Evolutionary conservation across 345 rosid species (phyloP), one percentile per base, ranked within the genome.

Genomic region (Lepidium aucheri): DNA sequence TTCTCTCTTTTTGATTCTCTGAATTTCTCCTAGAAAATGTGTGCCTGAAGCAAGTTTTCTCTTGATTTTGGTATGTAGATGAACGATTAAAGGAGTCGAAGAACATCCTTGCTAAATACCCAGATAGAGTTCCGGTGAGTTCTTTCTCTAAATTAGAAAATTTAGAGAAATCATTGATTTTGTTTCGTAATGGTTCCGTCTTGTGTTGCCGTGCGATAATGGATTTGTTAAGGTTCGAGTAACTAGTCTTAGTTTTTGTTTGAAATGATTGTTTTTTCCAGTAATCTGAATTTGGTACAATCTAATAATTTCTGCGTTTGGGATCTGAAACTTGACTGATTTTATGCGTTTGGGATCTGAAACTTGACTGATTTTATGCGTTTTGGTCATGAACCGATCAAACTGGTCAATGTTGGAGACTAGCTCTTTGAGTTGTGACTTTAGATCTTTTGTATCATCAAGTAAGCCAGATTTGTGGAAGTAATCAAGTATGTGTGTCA

Each of bases 61-160:
- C 24, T 43, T 14, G 17, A 1, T 28, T 26, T 2, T 44, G 24
- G 5, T 11, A 3, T 51, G 73, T 30, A 88, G 95, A 82, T 14
- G 81, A 86, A 49, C 54, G 91, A 47, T 38, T 82, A 12, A 79
- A 81, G n/a, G 95, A 88, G 26, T 84, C 95, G 8, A 79, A 53
- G 30, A 64, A 58, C 63, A 86, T 88, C 51, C 44, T 70, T 33
- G 65, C 69, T 18, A 88, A 88, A 77, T 82, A 88, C 47, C 85
- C 89, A 15, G 86, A 82, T 60, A 73, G 95, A 69, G 79, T 85
- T 73, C 95, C 95, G 26, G 91, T 88, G 56, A 78, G 85, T 68
- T 41, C 11, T 59, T 44, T 38, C 32, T 28, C 32, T 28, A 28
- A 28, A 28, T 4, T 20, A 26, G 6, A 4, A 26, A 26, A 26